Conservation (phyloP, 306 rosid species). For the Oxytropis ochrocephala region DNA sequence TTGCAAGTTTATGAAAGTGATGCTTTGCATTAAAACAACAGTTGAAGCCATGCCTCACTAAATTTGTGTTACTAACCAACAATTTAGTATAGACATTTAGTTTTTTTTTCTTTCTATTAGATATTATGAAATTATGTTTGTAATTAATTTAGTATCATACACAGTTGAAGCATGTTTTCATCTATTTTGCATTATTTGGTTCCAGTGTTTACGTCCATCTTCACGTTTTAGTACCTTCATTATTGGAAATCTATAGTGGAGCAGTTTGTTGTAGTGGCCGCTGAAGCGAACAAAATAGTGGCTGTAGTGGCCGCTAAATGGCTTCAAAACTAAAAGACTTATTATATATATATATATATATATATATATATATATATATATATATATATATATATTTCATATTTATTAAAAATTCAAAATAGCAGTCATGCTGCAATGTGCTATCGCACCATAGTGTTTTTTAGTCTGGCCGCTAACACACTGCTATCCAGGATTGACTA, state of each 20-base stretch:
- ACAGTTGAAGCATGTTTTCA: not conserved
- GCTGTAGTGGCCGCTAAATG: too few species aligned
- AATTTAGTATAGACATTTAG: not conserved
- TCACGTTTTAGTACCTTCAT: not conserved
- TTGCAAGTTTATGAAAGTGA: constrained; percentile 2
- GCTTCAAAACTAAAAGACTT: too few species aligned
- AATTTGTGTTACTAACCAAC: not conserved
- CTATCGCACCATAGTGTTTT: too few species aligned
- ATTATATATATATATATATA: too few species aligned
- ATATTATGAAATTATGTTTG: not conserved
- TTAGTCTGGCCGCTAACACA: too few species aligned
- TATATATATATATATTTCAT: too few species aligned
- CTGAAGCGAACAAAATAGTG: too few species aligned
- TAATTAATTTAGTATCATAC: not conserved
- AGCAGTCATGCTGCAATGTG: too few species aligned
- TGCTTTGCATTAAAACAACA: not conserved
- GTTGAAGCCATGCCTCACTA: not conserved
- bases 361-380: too few species aligned
- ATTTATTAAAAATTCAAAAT: too few species aligned
- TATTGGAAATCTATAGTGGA: not conserved
- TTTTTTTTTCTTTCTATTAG: not conserved
- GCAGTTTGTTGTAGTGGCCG: too few species aligned
- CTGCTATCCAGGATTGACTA: too few species aligned
- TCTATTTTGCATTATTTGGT: not conserved
- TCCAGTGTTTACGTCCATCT: not conserved